A percentile compares a stretch with the other conserved stretches of the same genome.
Conservation (phyloP, 2,329 filamentous ascomycete genomes). For the Fusarium sp. region DNA sequence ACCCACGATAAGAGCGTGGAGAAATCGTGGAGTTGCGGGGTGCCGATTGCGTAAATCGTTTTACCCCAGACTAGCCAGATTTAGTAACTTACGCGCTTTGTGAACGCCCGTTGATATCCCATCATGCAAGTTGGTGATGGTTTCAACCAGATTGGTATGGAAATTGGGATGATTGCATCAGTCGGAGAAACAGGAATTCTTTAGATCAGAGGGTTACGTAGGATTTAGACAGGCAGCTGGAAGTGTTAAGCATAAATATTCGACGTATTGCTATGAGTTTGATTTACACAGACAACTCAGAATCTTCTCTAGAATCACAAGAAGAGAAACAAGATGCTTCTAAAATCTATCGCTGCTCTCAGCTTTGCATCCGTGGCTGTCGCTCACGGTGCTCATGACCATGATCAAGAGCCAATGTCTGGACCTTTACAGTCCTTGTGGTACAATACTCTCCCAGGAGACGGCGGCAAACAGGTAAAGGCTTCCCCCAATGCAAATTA, state of each 20-base stretch:
- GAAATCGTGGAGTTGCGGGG: constrained; percentile 6
- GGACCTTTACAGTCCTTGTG: constrained; percentile 82
- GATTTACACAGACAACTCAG: neutral
- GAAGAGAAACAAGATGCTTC: constrained; percentile 47
- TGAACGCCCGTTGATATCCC: neutral
- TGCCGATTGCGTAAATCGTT: constrained; percentile 4
- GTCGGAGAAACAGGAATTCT: neutral
- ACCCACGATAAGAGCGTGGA: constrained; percentile 43
- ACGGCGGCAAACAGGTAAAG: constrained; percentile 82
- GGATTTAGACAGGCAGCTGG: accelerated
- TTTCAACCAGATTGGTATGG: neutral
- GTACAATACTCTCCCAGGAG: constrained; percentile 86
- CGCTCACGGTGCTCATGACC: constrained; percentile 66
- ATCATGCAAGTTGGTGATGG: neutral
- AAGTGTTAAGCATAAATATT: constrained; percentile 14
- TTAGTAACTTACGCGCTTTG: constrained; percentile 38
- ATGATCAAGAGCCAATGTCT: constrained; percentile 71
- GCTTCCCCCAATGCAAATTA: accelerated
- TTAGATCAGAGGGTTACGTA: neutral
- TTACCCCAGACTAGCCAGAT: constrained; percentile 34
- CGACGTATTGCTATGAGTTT: neutral
- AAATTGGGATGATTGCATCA: neutral
- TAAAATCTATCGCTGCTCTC: constrained; percentile 51
- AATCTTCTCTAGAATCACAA: neutral
- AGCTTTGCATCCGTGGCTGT: constrained; percentile 64